Percentiles rank a stretch among this genome's conserved stretches.
These are phyloP conservation scores for Chamaecrista fasciculata DNA, from an alignment of 306 rosid species.

Conservation along the genomic window DNA sequence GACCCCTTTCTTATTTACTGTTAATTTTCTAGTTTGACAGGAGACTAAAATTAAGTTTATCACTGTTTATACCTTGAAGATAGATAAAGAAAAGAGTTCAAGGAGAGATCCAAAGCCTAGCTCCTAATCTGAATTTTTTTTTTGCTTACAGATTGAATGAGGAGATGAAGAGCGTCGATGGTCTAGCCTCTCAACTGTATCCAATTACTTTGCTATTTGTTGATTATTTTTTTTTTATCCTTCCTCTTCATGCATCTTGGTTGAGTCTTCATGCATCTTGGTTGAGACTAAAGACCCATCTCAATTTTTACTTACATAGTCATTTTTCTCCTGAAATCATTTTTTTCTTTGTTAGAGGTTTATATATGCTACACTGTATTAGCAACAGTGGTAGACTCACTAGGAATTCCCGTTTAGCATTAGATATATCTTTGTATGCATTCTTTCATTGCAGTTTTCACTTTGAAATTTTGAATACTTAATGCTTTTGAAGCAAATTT, in stretches of 20 bases:
- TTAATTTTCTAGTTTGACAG: not conserved
- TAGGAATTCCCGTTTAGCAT: slow-evolving; percentile 7
- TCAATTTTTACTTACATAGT: not conserved
- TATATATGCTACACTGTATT: not conserved
- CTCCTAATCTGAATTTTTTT: slow-evolving; percentile 2
- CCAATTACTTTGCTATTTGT: slow-evolving; percentile 31
- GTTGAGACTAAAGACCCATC: not conserved
- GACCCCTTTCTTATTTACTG: not conserved
- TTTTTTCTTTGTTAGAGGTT: no score
- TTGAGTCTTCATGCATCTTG: not conserved
- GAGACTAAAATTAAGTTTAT: not conserved
- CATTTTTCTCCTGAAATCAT: no score
- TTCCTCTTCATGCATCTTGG: slow-evolving; percentile 11
- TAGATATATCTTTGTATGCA: not conserved
- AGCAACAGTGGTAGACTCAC: not conserved
- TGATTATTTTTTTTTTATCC: not conserved
- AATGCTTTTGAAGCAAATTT: slow-evolving; percentile 53
- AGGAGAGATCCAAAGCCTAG: not conserved
- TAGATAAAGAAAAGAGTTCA: not conserved
- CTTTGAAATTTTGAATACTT: slow-evolving; percentile 49
- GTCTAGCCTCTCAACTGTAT: slow-evolving; percentile 75
- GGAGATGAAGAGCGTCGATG: slow-evolving; percentile 76
- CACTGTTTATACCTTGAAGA: not conserved
- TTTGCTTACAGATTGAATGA: slow-evolving; percentile 65
- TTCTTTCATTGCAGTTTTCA: slow-evolving; percentile 15